Evolutionary conservation across 768 basidiomycete species (phyloP), one percentile per base, ranked within the genome.

Genomic region (Pseudohyphozyma bogoriensis): DNA sequence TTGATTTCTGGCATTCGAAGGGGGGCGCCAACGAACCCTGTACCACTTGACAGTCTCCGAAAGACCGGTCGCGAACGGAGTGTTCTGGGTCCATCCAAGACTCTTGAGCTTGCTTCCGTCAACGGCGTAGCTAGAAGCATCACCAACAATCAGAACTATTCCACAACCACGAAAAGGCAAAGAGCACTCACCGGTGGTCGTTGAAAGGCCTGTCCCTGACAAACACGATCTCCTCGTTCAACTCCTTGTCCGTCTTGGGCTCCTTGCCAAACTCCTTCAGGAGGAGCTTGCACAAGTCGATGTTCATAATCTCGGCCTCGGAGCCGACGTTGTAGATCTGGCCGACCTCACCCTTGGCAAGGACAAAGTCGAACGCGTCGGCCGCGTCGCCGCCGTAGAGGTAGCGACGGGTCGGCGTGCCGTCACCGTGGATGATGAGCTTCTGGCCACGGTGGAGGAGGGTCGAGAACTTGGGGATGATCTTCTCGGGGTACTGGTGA

Each of bases 401-500:
- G 33, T 51, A 51, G 6, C 50, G 50, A 26, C 50, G 50, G n/a
- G 50, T 51, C 33, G 50, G 50, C 3, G 12, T 33, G 9, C 50
- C 50, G 50, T 51, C 50, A 35, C 50, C 50, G 50, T 51, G 50
- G 50, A 51, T 36, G 50, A 51, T 51, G 50, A 51, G 50, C 33
- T 51, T 51, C 33, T 51, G 12, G 20, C 33, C 32, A 12, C 50
- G 50, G 50, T 51, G 29, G 33, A 51, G 50, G 50, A 51, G 50
- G 20, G 32, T 35, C 33, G 20, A 22, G 50, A 51, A 51, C 33
- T 51, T 51, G 32, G 50, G 50, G 13, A 51, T 51, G 33, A 51
- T 26, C 31, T 51, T 51, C 28, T 51, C 50, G 33, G 50, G 50
- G 50, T 51, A 51, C 16, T 51, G 50, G 22, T 51, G 50, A 22